These are phyloP conservation scores for Fusarium albidum DNA, from an alignment of 2,329 filamentous ascomycete genomes.

Conservation along the genomic window DNA sequence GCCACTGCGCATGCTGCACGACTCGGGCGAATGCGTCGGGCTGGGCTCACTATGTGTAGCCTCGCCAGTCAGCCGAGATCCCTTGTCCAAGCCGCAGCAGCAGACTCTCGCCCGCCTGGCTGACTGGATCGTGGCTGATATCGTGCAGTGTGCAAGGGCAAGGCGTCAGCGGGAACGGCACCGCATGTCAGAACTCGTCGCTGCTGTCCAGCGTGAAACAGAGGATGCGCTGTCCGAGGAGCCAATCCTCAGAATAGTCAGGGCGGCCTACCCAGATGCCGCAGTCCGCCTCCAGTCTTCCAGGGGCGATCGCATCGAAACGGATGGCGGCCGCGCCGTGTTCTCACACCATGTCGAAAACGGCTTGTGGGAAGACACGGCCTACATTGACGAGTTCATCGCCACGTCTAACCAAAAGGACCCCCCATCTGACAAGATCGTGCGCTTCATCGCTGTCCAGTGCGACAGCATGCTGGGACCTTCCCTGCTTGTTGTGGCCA, in stretches of 20 bases:
- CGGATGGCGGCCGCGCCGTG: slow-evolving; percentile 41
- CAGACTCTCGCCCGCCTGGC: slow-evolving; percentile 38
- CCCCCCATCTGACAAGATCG: slow-evolving; percentile 37
- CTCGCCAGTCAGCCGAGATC: slow-evolving; percentile 44
- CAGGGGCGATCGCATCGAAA: slow-evolving; percentile 34
- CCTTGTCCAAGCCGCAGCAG: slow-evolving; percentile 42
- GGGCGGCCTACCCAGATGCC: slow-evolving; percentile 45
- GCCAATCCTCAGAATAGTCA: slow-evolving; percentile 41
- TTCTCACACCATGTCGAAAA: slow-evolving; percentile 42
- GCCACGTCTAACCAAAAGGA: slow-evolving; percentile 45
- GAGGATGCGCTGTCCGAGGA: slow-evolving; percentile 30
- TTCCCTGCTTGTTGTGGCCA: slow-evolving; percentile 49
- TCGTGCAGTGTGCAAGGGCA: slow-evolving; percentile 48
- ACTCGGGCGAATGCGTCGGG: slow-evolving; percentile 48
- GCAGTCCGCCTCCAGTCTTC: slow-evolving; percentile 40
- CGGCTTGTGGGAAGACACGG: slow-evolving; percentile 54
- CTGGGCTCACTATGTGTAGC: slow-evolving; percentile 55
- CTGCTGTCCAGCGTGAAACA: slow-evolving; percentile 33
- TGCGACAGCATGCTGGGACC: slow-evolving; percentile 44
- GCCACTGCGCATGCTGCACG: slow-evolving; percentile 49
- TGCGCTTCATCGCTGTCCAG: slow-evolving; percentile 49
- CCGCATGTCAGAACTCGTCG: slow-evolving; percentile 47
- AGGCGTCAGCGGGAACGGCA: slow-evolving; percentile 51
- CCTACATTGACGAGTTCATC: slow-evolving; percentile 50
- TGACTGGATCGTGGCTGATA: slow-evolving; percentile 50